Evolutionary conservation across 495 filamentous ascomycete species (phyloP).

Genomic region (Daldinia concentrica): DNA sequence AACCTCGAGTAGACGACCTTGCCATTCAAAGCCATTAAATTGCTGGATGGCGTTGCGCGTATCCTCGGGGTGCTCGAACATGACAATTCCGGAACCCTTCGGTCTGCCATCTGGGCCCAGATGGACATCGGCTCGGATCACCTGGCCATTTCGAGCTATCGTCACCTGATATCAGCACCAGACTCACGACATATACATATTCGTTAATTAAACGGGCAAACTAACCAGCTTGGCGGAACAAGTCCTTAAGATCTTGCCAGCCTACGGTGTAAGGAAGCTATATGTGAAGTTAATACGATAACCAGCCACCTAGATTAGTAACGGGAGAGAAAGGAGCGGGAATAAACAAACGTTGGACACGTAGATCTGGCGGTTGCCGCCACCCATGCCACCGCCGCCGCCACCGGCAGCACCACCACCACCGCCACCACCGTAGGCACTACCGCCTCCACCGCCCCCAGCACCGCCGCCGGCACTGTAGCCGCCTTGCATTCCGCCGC

Average conservation of each 20-base stretch:
- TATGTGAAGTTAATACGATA: slow-evolving; percentile 51
- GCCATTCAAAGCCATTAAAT: slow-evolving; percentile 99
- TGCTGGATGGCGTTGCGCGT: slow-evolving; percentile 94
- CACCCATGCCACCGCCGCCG: slow-evolving; percentile 51
- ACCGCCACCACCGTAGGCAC: slow-evolving; percentile 54
- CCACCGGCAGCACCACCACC: slow-evolving; percentile 52
- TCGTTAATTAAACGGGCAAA: slow-evolving; percentile 28
- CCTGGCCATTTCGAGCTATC: slow-evolving; percentile 72
- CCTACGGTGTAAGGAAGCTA: slow-evolving; percentile 97
- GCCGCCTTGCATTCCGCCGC: slow-evolving; percentile 58
- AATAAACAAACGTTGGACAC: slow-evolving; percentile 92
- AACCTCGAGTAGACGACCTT: slow-evolving; percentile 90
- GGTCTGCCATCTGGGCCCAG: slow-evolving; percentile 90
- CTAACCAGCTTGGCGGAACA: slow-evolving; percentile 98
- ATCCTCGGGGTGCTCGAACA: slow-evolving; percentile 93
- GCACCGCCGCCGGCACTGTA: slow-evolving; percentile 44
- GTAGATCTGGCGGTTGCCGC: slow-evolving; percentile 88
- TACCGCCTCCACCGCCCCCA: slow-evolving; percentile 57
- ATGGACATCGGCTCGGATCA: slow-evolving; percentile 97
- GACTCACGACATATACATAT: not conserved
- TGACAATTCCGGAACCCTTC: slow-evolving; percentile 95
- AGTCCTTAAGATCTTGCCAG: slow-evolving; percentile 99
- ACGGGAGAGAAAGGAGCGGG: slow-evolving; percentile 39
- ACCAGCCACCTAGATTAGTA: slow-evolving; percentile 24
- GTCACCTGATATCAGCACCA: slow-evolving; percentile 8